Conservation (phyloP, 2,329 filamentous ascomycete genomes). For the Xylariaceae sp. region DNA sequence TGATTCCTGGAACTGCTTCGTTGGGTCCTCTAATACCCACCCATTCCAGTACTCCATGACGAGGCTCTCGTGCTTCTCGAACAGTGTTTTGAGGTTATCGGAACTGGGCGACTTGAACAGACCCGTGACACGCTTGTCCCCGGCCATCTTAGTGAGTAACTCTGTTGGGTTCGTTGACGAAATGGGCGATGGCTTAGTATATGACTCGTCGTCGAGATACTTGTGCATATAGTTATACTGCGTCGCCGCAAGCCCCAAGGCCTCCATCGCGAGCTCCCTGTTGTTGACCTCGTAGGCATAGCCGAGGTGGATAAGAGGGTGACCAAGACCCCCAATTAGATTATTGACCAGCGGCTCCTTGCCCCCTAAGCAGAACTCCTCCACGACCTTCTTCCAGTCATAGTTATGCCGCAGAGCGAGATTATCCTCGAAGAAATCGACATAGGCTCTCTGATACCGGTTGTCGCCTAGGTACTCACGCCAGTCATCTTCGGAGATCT, state of each 20-base stretch:
- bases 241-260: constrained; percentile 63
- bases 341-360: constrained; percentile 77
- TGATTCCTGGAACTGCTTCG: constrained; percentile 70
- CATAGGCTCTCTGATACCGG: constrained; percentile 80
- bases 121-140: constrained; percentile 66
- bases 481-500: constrained; percentile 84
- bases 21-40: constrained; percentile 69
- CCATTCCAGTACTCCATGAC: constrained; percentile 89
- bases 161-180: constrained; percentile 61
- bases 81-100: constrained; percentile 63
- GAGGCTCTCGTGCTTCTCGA: constrained; percentile 63
- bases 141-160: constrained; percentile 64
- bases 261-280: constrained; percentile 84
- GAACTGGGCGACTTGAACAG: constrained; percentile 57
- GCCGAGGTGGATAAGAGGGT: constrained; percentile 91
- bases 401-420: constrained; percentile 70
- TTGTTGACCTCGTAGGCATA: constrained; percentile 88
- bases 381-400: constrained; percentile 75
- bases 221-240: constrained; percentile 59
- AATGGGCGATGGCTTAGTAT: constrained; percentile 61
- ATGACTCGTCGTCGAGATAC: constrained; percentile 68
- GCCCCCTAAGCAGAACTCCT: constrained; percentile 71
- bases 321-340: constrained; percentile 74
- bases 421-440: constrained; percentile 95
- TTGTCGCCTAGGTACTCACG: constrained; percentile 74